Evolutionary conservation across 2,329 filamentous ascomycete species (phyloP), one percentile per base, ranked within the genome.

Genomic region (Exophiala sp.): DNA sequence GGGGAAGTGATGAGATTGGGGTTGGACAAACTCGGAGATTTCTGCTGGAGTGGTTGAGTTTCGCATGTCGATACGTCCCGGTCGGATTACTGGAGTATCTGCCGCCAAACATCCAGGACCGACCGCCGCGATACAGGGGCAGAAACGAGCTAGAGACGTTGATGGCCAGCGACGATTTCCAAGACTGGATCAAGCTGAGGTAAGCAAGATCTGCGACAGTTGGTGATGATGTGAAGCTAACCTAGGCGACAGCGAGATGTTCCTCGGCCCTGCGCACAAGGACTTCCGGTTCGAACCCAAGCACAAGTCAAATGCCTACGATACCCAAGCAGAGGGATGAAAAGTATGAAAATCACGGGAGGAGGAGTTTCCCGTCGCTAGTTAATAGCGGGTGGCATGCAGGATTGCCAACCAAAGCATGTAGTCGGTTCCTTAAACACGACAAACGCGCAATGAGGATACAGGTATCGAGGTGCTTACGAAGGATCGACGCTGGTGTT

Each of bases 151-250:
- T 99, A 67, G 94, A 99, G 80, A 95, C 89, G n/a, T 75, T 99
- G 61, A 79, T 99, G 73, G 86, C 86, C 11, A 96, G 91, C 72
- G 83, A 84, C 60, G 91, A 97, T 72, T 96, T 95, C 75, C 88
- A 87, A 74, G 94, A 99, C 71, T 99, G 94, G 94, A 91, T 99
- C 70, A 97, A 96, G 77, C 95, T 99, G 66, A 95, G 86, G 91
- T 94, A 81, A 70, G 84, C 78, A 40, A 8, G 6, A 12, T 12
- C 33, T 34, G 20, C 24, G 16, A 44, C 6, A 4, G 2, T 20
- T 54, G 44, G n/a, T 48, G 29, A 29, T 29, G 5, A 46, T 14
- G 38, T 49, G 35, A 51, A 65, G 9, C 43, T 54, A 21, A 48
- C 40, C 5, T 21, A 8, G 4, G 5, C 18, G 12, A 47, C 56